Evolutionary conservation across 495 filamentous ascomycete species (phyloP).

Genomic region (Hypoxylon trugodes): DNA sequence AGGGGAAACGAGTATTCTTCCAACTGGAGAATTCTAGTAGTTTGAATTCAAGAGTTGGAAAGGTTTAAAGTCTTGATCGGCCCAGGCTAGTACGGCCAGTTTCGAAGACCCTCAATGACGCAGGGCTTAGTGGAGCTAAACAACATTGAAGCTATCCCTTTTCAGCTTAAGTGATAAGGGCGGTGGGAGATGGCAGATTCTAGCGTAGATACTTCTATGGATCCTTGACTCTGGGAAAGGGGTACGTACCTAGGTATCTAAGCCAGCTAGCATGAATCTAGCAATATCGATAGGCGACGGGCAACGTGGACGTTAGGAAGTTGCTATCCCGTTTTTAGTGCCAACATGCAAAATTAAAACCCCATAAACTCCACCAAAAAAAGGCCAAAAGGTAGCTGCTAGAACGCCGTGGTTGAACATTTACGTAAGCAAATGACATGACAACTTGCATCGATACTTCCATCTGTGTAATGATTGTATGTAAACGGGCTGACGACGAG

Average conservation of each 20-base stretch:
- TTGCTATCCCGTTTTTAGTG: not conserved
- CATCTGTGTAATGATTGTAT: not conserved
- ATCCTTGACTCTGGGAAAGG: no score
- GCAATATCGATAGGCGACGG: slow-evolving; percentile 11
- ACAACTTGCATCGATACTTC: slow-evolving; percentile 31
- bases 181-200: slow-evolving; percentile 18
- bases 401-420: not conserved
- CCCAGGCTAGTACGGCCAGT: not conserved
- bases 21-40: not conserved
- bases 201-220: no score
- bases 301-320: slow-evolving; percentile 9
- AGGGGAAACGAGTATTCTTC: not conserved
- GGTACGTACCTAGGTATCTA: slow-evolving; percentile 7
- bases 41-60: slow-evolving; percentile 13
- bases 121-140: slow-evolving; percentile 19
- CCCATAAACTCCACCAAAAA: not conserved
- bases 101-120: slow-evolving; percentile 37
- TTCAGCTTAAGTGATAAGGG: slow-evolving; percentile 15
- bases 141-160: slow-evolving; percentile 20
- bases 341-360: not conserved
- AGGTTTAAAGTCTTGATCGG: slow-evolving; percentile 9
- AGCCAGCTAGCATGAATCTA: no score
- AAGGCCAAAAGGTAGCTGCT: not conserved
- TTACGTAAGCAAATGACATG: slow-evolving; percentile 31
- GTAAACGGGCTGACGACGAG: not conserved